phyloP scores from a whole-genome alignment of 352 stramenopile genomes.

The Globisporangium nunn region DNA sequence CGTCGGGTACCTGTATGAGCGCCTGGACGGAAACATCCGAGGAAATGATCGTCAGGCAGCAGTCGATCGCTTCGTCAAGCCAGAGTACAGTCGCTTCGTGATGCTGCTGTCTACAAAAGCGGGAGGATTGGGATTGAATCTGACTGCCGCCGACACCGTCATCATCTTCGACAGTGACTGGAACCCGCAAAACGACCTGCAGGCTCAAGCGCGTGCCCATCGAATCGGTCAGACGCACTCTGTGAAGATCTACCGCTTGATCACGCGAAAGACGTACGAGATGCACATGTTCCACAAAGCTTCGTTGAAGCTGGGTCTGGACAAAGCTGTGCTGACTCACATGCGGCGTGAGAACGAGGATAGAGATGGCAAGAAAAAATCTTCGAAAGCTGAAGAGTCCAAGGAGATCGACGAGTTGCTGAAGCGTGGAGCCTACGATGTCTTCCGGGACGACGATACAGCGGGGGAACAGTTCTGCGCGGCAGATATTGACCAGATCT shows the following conservation, averaged over 20 bases:
- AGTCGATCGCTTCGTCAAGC: conserved; percentile 86
- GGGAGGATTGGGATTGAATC: conserved; percentile 91
- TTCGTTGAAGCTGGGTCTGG: conserved; percentile 89
- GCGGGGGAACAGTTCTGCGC: conserved; percentile 94
- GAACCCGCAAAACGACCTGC: conserved; percentile 96
- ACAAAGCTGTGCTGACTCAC: conserved; percentile 89
- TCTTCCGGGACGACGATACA: conserved; percentile 88
- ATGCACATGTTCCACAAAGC: conserved; percentile 94
- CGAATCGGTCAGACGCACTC: conserved; percentile 89
- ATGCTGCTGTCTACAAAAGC: conserved; percentile 98
- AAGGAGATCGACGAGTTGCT: conserved; percentile 91
- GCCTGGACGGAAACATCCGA: conserved; percentile 97
- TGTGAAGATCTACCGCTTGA: conserved; percentile 87
- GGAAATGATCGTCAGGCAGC: conserved; percentile 84
- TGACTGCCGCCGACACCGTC: conserved; percentile 94
- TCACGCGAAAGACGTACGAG: conserved; percentile 91
- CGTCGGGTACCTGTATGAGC: conserved; percentile 91
- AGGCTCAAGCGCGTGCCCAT: conserved; percentile 87
- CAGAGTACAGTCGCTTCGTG: conserved; percentile 92
- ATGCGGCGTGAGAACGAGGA: conserved; percentile 88
- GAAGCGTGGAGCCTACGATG: conserved; percentile 88
- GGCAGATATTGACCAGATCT: conserved; percentile 97
- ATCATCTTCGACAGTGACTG: conserved; percentile 99
- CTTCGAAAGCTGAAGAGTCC: conserved; percentile 73
- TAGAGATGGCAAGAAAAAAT: conserved; percentile 46